phyloP scores from a whole-genome alignment of 768 basidiomycete species.

The Postia placenta region DNA sequence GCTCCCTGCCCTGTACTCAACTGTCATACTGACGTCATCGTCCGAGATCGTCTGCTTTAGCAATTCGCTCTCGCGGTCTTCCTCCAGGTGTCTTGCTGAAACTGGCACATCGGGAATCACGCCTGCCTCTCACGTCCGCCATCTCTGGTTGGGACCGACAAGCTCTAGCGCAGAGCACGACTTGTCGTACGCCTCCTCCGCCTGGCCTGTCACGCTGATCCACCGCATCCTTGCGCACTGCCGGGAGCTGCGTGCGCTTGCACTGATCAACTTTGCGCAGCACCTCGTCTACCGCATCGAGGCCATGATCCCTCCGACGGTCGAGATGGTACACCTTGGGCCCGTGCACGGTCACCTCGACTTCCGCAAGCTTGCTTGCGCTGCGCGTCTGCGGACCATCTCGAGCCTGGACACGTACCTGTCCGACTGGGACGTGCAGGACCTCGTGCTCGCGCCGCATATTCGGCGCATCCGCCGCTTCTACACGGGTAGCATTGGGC shows the following conservation, averaged over 20 bases:
- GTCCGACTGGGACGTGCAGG: slow-evolving; percentile 29
- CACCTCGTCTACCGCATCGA: slow-evolving; percentile 25
- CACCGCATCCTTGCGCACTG: slow-evolving; percentile 26
- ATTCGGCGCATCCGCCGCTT: slow-evolving; percentile 25
- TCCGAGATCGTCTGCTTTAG: slow-evolving; percentile 9
- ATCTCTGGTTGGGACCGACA: slow-evolving; percentile 27
- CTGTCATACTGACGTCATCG: slow-evolving; percentile 8
- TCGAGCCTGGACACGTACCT: slow-evolving; percentile 30
- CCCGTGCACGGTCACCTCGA: slow-evolving; percentile 31
- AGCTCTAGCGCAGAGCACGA: slow-evolving; percentile 14
- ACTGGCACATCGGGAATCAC: not conserved
- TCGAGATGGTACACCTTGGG: slow-evolving; percentile 28
- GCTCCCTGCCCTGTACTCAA: slow-evolving; percentile 9
- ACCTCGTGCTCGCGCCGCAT: slow-evolving; percentile 24
- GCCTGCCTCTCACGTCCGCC: slow-evolving; percentile 14
- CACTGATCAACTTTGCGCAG: slow-evolving; percentile 28
- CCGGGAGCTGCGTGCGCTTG: slow-evolving; percentile 23
- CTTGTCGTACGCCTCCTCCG: slow-evolving; percentile 24
- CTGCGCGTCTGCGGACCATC: slow-evolving; percentile 18
- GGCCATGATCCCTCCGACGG: slow-evolving; percentile 24
- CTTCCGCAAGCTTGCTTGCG: slow-evolving; percentile 18
- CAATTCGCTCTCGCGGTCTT: not conserved
- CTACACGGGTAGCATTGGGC: slow-evolving; percentile 14
- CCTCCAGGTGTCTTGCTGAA: not conserved
- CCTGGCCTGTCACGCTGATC: slow-evolving; percentile 29